phyloP scores from a whole-genome alignment of 805 yeast species.

The Candida easanensis region DNA sequence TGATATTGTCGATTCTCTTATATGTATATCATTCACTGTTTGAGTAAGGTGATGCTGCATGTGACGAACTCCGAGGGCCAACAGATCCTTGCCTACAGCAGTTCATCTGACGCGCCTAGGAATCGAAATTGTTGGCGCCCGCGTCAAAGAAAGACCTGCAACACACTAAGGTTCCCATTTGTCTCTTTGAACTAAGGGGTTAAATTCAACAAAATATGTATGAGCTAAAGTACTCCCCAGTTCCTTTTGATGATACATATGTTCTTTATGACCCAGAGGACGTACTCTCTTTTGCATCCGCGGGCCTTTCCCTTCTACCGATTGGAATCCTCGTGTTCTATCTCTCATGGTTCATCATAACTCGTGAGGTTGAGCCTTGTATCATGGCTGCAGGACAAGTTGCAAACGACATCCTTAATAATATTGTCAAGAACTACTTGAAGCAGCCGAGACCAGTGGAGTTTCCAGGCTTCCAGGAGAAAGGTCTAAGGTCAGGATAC shows the following conservation, averaged over 20 bases:
- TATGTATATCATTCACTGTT: too few species aligned
- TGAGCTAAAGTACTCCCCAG: constrained; percentile 22
- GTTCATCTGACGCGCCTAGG: too few species aligned
- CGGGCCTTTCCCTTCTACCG: constrained; percentile 77
- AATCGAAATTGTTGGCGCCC: too few species aligned
- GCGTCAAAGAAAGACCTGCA: not conserved
- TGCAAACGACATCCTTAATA: constrained; percentile 68
- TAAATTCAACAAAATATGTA: not conserved
- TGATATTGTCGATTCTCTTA: too few species aligned
- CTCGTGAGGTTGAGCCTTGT: constrained; percentile 85
- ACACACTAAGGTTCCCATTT: too few species aligned
- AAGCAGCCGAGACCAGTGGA: constrained; percentile 72
- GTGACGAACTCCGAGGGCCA: too few species aligned
- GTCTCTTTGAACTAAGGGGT: too few species aligned
- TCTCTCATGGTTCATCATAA: constrained; percentile 75
- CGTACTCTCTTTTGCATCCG: constrained; percentile 54
- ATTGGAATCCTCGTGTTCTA: constrained; percentile 75
- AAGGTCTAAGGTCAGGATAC: constrained; percentile 54
- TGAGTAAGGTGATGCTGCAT: too few species aligned
- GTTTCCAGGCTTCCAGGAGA: constrained; percentile 35
- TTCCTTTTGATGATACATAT: constrained; percentile 84
- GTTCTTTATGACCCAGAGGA: constrained; percentile 74
- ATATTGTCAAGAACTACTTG: constrained; percentile 58
- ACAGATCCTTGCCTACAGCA: too few species aligned
- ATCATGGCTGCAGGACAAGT: constrained; percentile 85